phyloP scores from a whole-genome alignment of 768 basidiomycete species.

The Hygrocybe coccinea region DNA sequence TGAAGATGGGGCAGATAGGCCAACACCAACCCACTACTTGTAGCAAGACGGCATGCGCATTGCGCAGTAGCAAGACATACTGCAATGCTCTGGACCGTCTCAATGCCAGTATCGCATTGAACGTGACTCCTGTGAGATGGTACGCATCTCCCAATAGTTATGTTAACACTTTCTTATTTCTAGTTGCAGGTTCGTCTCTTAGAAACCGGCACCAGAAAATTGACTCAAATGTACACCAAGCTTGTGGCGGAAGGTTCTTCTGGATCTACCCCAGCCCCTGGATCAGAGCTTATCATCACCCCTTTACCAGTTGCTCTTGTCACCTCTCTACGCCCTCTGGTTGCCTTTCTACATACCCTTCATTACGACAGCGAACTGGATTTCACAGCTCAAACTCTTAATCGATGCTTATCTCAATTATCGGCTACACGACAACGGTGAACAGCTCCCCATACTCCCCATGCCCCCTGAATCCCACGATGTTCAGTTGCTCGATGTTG shows the following conservation, averaged over 20 bases:
- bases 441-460: background rate
- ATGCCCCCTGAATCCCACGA: background rate
- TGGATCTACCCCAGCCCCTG: conserved; percentile 61
- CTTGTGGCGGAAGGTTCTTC: conserved; percentile 83
- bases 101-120: conserved; percentile 73
- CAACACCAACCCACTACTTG: too few relatives aligned
- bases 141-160: conserved; percentile 21
- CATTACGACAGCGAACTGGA: conserved; percentile 20
- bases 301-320: conserved; percentile 54
- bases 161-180: background rate
- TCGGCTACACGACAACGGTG: background rate
- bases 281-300: conserved; percentile 48
- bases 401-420: background rate
- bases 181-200: conserved; percentile 55
- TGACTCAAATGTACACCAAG: conserved; percentile 79
- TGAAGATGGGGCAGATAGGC: too few relatives aligned
- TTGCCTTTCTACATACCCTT: conserved; percentile 63
- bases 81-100: conserved; percentile 57
- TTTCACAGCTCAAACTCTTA: background rate
- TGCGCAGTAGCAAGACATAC: too few relatives aligned
- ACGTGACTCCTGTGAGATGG: conserved; percentile 51
- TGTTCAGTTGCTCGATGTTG: background rate
- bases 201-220: conserved; percentile 79
- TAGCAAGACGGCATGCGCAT: too few relatives aligned
- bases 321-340: conserved; percentile 55